These are phyloP conservation scores for Trichopus zeylanicus DNA, from an alignment of 116 monocot species.

Conservation along the genomic window DNA sequence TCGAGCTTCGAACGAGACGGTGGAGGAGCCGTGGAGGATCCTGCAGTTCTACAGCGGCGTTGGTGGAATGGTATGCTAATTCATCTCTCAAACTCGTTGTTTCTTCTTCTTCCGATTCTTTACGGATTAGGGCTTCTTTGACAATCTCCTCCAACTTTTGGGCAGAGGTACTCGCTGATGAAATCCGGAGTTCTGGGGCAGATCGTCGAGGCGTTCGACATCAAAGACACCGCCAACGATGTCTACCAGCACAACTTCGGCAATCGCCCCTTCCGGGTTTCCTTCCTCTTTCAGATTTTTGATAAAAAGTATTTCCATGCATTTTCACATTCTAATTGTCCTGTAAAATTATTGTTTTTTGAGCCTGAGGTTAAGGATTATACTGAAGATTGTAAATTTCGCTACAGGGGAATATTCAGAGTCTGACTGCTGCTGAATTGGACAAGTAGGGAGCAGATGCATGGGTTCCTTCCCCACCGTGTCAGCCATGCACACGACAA, in stretches of 20 bases:
- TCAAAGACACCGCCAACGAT: conserved; percentile 80
- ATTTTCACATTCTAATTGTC: too few relatives aligned
- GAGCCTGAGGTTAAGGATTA: too few relatives aligned
- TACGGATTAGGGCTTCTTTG: too few relatives aligned
- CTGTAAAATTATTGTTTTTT: too few relatives aligned
- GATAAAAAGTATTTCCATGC: too few relatives aligned
- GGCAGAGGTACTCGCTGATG: conserved; percentile 73
- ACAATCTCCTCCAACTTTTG: not conserved
- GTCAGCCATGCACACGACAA: conserved; percentile 94
- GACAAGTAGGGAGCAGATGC: conserved; percentile 76
- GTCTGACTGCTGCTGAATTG: conserved; percentile 49
- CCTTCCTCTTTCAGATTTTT: too few relatives aligned
- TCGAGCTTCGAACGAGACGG: too few relatives aligned
- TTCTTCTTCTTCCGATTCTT: too few relatives aligned
- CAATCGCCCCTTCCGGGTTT: conserved; percentile 80
- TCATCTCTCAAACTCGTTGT: too few relatives aligned
- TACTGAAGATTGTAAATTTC: too few relatives aligned
- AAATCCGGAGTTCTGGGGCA: conserved; percentile 39
- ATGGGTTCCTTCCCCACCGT: conserved; percentile 96
- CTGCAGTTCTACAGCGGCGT: conserved; percentile 97
- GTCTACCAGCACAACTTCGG: conserved; percentile 81
- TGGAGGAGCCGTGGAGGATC: conserved; percentile 45
- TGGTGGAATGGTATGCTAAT: conserved; percentile 69
- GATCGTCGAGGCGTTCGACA: conserved; percentile 79
- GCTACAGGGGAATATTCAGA: conserved; percentile 97